Percentiles rank a stretch among this genome's conserved stretches.
phyloP scores from a whole-genome alignment of 2,329 filamentous ascomycete species.

The Beauveria sp. region DNA sequence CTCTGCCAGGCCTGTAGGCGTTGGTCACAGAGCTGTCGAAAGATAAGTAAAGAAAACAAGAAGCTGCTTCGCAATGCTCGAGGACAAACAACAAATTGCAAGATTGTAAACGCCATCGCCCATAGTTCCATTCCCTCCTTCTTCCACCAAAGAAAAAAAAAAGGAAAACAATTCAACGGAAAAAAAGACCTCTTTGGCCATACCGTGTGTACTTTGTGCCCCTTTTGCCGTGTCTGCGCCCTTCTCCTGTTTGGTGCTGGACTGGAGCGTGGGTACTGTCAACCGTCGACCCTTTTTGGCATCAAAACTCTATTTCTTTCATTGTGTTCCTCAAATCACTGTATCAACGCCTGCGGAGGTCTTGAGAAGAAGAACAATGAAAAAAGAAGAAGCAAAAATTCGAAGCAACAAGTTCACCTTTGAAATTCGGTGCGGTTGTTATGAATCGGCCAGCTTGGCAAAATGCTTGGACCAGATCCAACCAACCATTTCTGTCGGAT shows the following conservation, averaged over 20 bases:
- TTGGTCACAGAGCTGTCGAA: background rate
- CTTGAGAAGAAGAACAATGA: background rate
- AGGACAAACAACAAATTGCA: slow-evolving; percentile 1
- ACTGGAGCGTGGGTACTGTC: slow-evolving; percentile 1
- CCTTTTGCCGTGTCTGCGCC: background rate
- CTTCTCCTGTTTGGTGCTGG: background rate
- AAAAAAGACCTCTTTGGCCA: background rate
- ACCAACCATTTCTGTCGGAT: slow-evolving; percentile 67
- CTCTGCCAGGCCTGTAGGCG: background rate
- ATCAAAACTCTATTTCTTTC: background rate
- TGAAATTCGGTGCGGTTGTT: slow-evolving; percentile 6
- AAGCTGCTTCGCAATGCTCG: slow-evolving; percentile 6
- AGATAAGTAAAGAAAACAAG: background rate
- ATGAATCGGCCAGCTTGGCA: slow-evolving; percentile 54
- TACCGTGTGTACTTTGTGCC: background rate
- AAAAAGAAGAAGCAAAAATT: background rate
- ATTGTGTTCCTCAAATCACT: background rate
- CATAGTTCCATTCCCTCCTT: background rate
- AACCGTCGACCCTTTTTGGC: background rate
- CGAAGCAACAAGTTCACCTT: background rate
- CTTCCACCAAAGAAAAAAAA: background rate
- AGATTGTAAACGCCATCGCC: slow-evolving; percentile 11
- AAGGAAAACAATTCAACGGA: background rate
- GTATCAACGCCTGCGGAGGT: background rate
- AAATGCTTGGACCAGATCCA: slow-evolving; percentile 99